Evolutionary conservation across 83 land plant genomes (phyloP).

Genomic region (Picea abies): DNA sequence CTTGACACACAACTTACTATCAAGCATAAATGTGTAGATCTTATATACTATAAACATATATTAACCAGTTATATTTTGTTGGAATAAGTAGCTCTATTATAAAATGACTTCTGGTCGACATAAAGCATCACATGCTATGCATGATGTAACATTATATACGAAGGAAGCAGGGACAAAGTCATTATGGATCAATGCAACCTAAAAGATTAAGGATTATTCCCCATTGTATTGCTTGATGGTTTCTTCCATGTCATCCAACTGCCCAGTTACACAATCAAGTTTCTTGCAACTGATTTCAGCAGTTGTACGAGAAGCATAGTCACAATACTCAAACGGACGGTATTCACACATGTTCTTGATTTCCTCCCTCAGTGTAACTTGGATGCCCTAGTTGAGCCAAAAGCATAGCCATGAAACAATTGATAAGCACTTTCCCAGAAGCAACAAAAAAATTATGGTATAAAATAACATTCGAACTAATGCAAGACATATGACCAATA

Average conservation of each 20-base stretch:
- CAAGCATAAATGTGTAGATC: too few relatives aligned
- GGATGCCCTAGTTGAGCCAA: conserved; percentile 63
- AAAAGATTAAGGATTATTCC: not conserved
- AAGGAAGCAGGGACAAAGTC: not conserved
- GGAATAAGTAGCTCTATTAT: not conserved
- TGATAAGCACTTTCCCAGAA: not conserved
- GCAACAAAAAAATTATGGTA: not conserved
- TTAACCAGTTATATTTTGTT: not conserved
- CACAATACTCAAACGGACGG: conserved; percentile 93
- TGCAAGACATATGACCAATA: not conserved
- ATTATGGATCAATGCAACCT: not conserved
- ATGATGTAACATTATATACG: too few relatives aligned
- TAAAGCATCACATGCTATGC: too few relatives aligned
- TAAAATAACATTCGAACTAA: not conserved
- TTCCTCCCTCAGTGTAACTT: conserved; percentile 80
- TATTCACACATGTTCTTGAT: conserved; percentile 95
- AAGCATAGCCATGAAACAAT: not conserved
- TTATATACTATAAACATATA: not conserved
- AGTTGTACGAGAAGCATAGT: conserved; percentile 71
- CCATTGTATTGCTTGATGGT: conserved; percentile 50
- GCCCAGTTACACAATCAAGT: conserved; percentile 70
- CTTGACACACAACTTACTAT: too few relatives aligned
- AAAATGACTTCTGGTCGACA: too few relatives aligned
- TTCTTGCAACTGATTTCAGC: conserved; percentile 89
- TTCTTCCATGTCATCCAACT: conserved; percentile 67